phyloP scores from a whole-genome alignment of 75 land plant species.

The Isoetes taiwanensis region DNA sequence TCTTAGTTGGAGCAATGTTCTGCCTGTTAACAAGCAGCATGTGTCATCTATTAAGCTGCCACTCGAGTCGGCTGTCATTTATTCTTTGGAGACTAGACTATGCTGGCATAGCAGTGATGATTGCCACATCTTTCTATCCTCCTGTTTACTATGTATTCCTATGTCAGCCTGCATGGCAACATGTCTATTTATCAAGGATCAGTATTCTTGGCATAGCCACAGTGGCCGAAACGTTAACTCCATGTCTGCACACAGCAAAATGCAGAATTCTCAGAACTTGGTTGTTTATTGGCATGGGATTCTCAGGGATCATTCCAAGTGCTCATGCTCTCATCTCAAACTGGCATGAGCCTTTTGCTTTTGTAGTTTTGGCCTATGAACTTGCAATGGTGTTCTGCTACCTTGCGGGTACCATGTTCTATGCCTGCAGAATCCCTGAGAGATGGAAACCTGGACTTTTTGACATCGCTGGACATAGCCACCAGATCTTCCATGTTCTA shows the following conservation, averaged over 20 bases:
- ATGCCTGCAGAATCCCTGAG: slow-evolving; percentile 58
- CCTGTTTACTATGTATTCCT: slow-evolving; percentile 65
- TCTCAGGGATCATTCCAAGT: slow-evolving; percentile 59
- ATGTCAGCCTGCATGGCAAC: slow-evolving; percentile 34
- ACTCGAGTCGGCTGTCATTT: slow-evolving; percentile 37
- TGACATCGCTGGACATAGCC: slow-evolving; percentile 75
- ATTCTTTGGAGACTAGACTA: slow-evolving; percentile 69
- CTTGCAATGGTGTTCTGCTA: slow-evolving; percentile 48
- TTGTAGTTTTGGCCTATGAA: slow-evolving; percentile 36
- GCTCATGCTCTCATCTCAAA: slow-evolving; percentile 33
- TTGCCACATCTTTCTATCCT: slow-evolving; percentile 64
- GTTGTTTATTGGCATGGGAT: slow-evolving; percentile 60
- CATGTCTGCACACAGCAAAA: slow-evolving; percentile 33
- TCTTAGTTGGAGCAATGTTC: slow-evolving; percentile 55
- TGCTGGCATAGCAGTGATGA: slow-evolving; percentile 63
- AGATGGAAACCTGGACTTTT: slow-evolving; percentile 59
- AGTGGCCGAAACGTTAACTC: slow-evolving; percentile 28
- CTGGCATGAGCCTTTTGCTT: slow-evolving; percentile 35
- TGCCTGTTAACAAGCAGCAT: slow-evolving; percentile 53
- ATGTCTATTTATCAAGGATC: slow-evolving; percentile 44
- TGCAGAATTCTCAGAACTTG: slow-evolving; percentile 41
- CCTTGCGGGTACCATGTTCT: slow-evolving; percentile 38
- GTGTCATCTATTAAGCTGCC: slow-evolving; percentile 66
- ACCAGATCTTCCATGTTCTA: slow-evolving; percentile 76
- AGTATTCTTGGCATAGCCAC: slow-evolving; percentile 31